These are phyloP conservation scores for Caloboletus firmus DNA, from an alignment of 1,284 basidiomycete genomes.

Conservation along the genomic window DNA sequence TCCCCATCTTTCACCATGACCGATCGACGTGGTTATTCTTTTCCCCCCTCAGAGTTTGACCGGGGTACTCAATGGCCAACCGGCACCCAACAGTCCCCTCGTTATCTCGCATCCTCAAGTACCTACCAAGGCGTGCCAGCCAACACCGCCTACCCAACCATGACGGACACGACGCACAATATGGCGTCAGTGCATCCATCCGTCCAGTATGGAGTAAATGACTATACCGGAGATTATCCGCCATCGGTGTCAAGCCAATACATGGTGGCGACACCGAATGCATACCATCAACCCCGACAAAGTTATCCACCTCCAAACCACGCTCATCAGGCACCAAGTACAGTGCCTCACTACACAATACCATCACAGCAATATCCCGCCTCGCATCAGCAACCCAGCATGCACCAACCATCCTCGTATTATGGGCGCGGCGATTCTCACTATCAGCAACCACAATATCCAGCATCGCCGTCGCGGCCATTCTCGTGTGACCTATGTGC, in stretches of 20 bases:
- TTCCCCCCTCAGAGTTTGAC: constrained; percentile 15
- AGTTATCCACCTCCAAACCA: constrained; percentile 31
- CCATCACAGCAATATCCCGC: constrained; percentile 30
- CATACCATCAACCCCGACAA: constrained; percentile 32
- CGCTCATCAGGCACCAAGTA: constrained; percentile 12
- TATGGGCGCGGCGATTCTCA: constrained; percentile 29
- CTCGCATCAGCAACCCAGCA: constrained; percentile 20
- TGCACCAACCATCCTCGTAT: constrained; percentile 28
- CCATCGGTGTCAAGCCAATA: constrained; percentile 25
- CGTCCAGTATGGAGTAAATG: constrained; percentile 22
- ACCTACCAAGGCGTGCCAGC: constrained; percentile 23
- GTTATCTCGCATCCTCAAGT: constrained; percentile 24
- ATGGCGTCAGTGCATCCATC: constrained; percentile 19
- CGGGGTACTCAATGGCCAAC: constrained; percentile 27
- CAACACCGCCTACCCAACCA: constrained; percentile 21
- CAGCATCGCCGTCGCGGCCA: constrained; percentile 65
- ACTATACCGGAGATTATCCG: constrained; percentile 24
- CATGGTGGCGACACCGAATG: constrained; percentile 12
- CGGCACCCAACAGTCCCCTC: constrained; percentile 21
- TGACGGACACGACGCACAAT: constrained; percentile 17
- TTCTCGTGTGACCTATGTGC: constrained; percentile 77
- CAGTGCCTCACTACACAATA: constrained; percentile 28
- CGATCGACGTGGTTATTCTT: constrained; percentile 35
- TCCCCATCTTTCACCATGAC: constrained; percentile 20
- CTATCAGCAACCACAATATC: constrained; percentile 47